Conservation (phyloP, 164 flowering plant genomes). For the Berberis vulgaris region DNA sequence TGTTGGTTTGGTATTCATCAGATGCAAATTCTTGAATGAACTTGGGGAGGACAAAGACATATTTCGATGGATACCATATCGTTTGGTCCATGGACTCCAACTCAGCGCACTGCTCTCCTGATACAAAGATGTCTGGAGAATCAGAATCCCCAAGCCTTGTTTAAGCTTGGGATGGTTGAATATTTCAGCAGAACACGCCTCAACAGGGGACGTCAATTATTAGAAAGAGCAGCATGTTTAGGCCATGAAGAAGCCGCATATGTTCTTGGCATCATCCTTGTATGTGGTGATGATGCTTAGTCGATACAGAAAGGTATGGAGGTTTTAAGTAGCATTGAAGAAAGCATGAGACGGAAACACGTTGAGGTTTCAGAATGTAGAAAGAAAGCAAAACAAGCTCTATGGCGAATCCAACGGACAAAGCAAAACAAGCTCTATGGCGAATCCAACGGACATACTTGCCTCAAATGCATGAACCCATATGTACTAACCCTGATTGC, state of each 20-base stretch:
- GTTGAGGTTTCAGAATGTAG: not conserved
- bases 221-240: not conserved
- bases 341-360: too few species aligned
- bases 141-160: not conserved
- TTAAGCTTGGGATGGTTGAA: not conserved
- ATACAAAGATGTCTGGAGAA: not conserved
- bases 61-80: not conserved
- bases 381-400: not conserved
- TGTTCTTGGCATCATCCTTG: not conserved
- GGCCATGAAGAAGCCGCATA: not conserved
- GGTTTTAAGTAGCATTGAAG: too few species aligned
- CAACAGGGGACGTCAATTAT: not conserved
- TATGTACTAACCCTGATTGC: too few species aligned
- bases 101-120: not conserved
- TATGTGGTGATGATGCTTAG: not conserved
- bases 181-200: not conserved
- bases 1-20: too few species aligned
- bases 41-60: not conserved
- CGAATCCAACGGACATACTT: too few species aligned
- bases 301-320: not conserved
- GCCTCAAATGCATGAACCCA: too few species aligned
- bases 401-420: too few species aligned
- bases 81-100: not conserved
- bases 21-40: not conserved
- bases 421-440: too few species aligned